A percentile compares a stretch with the other conserved stretches of the same genome.
phyloP scores from a whole-genome alignment of 192 early-diverging fungal genomes.

The Gonapodya prolifera region DNA sequence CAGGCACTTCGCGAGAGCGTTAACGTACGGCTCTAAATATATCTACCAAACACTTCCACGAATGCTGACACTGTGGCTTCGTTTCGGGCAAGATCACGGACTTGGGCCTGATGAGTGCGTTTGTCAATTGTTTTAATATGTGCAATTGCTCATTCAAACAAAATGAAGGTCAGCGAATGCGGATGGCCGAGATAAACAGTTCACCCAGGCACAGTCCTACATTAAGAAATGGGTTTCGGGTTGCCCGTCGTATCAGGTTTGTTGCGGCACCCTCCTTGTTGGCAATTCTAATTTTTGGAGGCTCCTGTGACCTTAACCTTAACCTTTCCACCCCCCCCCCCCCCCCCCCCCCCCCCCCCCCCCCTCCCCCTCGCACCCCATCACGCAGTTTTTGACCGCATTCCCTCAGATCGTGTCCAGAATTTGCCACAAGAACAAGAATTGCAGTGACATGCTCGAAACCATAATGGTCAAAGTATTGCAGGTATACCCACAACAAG shows the following conservation, averaged over 20 bases:
- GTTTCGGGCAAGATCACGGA: constrained; percentile 33
- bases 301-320: no score
- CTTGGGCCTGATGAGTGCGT: background rate
- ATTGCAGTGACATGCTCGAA: constrained; percentile 55
- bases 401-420: constrained; percentile 79
- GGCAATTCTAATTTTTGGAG: background rate
- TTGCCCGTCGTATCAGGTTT: background rate
- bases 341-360: no score
- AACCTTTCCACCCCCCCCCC: no score
- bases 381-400: constrained; percentile 49
- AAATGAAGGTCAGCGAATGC: no score
- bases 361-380: no score
- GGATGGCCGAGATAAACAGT: background rate
- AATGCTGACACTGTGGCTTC: constrained; percentile 75
- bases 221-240: background rate
- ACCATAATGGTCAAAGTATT: constrained; percentile 56
- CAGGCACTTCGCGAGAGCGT: constrained; percentile 30
- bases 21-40: constrained; percentile 59
- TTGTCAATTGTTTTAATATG: no score
- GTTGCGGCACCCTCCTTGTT: background rate
- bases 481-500: constrained; percentile 62
- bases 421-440: constrained; percentile 58
- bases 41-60: constrained; percentile 76
- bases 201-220: background rate
- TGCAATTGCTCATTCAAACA: no score